Base-by-base conservation (phyloP, 2,329 filamentous ascomycete species). In the Aspergillus pseudoglaucus region DNA sequence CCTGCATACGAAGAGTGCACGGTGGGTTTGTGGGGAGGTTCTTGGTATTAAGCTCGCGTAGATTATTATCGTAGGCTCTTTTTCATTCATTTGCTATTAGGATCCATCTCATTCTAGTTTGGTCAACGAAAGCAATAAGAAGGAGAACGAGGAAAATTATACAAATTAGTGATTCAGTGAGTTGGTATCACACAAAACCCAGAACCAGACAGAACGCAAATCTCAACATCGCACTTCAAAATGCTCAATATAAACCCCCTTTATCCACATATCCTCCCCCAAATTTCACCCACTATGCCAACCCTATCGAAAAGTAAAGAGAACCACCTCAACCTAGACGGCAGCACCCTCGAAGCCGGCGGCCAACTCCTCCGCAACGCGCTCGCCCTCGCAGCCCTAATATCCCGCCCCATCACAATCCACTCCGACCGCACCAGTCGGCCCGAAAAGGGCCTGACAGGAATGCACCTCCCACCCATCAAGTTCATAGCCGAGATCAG, bases 301-400 rank as follows among this genome's bases (percentile, higher is more conserved):
- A 1, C 22, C 22, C 4, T 5, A 22, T 1, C 22, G 4, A 18
- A 37, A 4, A 20, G 3, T 4, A n/a, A n/a, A 14, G 14, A 3
- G 4, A 14, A n/a, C 3, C 3, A 49, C n/a, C 30, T 76, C 22
- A 59, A 67, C 44, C 63, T 83, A 9, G 73, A 80, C 58, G 80
- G 81, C 42, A 74, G 73, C 15, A 80, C 74, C 3, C 74, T 83
- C 17, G 80, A 84, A 72, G 81, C 80, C 35, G 81, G 81, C 22
- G 81, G 81, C 12, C 81, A 84, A 60, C 69, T 84, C 2, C 68
- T 83, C 39, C 78, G 81, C 18, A 73, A 79, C 45, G 77, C 79
- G 2, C 55, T 82, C 7, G 73, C 75, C 12, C 63, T 83, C 3
- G 77, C 80, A 1, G 74, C 76, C 5, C 67, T 83, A 14, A 79